A percentile compares a stretch with the other conserved stretches of the same genome.
These are phyloP conservation scores for Albatrellus sp. DNA, from an alignment of 1,284 basidiomycete species.

Conservation along the genomic window DNA sequence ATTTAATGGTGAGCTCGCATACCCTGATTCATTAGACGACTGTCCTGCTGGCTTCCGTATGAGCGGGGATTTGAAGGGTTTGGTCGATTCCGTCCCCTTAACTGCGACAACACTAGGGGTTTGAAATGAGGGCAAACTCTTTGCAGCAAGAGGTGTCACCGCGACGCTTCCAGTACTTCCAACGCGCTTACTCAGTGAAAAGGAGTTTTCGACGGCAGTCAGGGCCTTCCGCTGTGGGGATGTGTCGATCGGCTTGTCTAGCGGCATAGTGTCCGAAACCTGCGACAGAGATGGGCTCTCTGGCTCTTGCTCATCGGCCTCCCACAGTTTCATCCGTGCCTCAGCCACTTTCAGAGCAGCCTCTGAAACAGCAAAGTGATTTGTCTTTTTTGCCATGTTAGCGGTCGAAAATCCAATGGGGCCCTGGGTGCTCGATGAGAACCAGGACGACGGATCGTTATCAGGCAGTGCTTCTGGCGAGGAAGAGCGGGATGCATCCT, in stretches of 20 bases:
- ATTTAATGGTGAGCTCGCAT: slow-evolving; percentile 21
- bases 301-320: slow-evolving; percentile 28
- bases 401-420: background rate
- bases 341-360: slow-evolving; percentile 44
- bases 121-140: slow-evolving; percentile 6
- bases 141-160: background rate
- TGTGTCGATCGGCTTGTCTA: slow-evolving; percentile 8
- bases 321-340: slow-evolving; percentile 40
- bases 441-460: slow-evolving; percentile 1
- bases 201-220: slow-evolving; percentile 28
- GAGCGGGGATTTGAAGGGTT: slow-evolving; percentile 49
- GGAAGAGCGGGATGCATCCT: background rate
- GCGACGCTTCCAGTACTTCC: slow-evolving; percentile 9
- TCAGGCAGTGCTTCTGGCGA: background rate
- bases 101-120: slow-evolving; percentile 11
- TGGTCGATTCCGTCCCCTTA: slow-evolving; percentile 21
- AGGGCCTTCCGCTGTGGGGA: slow-evolving; percentile 26
- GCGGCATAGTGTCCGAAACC: background rate
- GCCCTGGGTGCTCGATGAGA: background rate
- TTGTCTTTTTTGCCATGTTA: slow-evolving; percentile 8
- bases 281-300: slow-evolving; percentile 3
- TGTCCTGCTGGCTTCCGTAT: slow-evolving; percentile 10
- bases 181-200: slow-evolving; percentile 21
- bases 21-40: slow-evolving; percentile 7
- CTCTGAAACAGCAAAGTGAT: slow-evolving; percentile 37